Base-by-base conservation (phyloP, 371 early-diverging fungal species). In the Rhizopus delemar region DNA sequence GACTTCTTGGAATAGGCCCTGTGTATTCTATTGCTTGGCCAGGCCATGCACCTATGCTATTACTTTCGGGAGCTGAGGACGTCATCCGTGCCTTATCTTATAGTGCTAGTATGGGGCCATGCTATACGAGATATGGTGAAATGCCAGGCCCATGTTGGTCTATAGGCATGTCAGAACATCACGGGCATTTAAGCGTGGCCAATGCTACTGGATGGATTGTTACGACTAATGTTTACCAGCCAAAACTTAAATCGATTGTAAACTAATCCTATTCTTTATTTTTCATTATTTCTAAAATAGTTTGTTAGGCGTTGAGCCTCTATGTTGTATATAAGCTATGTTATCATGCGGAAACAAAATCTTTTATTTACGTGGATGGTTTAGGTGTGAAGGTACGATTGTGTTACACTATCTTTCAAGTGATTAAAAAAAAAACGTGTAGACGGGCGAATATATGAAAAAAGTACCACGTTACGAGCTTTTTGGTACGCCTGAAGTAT, bases 331-430 rank as follows among this genome's bases (percentile, higher is more conserved):
- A 62, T 34, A 55, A 58, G 29, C 35, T 69, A 22, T 36, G 48
- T 41, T 65, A 65, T 39, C 33, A 56, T n/a, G 56, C 62, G 28
- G 11, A 41, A 6, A 65, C 46, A 16, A 35, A 52, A 4, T 38
- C 8, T 34, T 65, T 48, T 56, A 34, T 45, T 39, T 69, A 69
- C 38, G 29, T 65, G 2, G 69, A 69, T 59, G 66, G 62, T 6
- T 41, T 69, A 32, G 58, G 50, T 11, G 32, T 22, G 38, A 31
- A 53, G 41, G 57, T 54, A 5, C 7, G 15, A n/a, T 34, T 3
- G 33, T 48, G 12, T 31, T 45, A 5, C 29, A 46, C 8, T 41
- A 4, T 33, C 8, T 51, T 28, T 7, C 16, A 2, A 28, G 1
- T 32, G 16, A 12, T 32, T 28, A 13, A 16, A 11, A 13, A 16